Evolutionary conservation across 2,329 filamentous ascomycete species (phyloP), one percentile per base, ranked within the genome.

Genomic region (Ceratocystis diversiconidia): DNA sequence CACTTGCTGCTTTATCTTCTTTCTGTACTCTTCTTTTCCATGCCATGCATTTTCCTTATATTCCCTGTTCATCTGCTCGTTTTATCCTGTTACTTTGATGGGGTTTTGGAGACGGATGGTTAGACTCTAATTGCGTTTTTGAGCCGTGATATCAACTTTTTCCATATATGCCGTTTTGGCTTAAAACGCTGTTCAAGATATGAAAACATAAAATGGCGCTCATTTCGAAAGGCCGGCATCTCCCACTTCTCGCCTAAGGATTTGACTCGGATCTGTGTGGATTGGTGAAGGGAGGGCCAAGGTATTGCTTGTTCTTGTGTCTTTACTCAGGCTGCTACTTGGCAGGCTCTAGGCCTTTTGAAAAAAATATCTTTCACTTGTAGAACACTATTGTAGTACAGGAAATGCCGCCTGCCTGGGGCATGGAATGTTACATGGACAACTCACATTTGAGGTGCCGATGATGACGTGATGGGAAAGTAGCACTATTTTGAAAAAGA

Each of bases 131-230:
- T 67, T 64, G 44, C 44, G 46, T 32, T 63, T 50, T 57, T 50
- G 43, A 64, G 62, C 50, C 32, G 64, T 36, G 65, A 67, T 64
- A 64, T 59, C 46, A 43, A 43, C 8, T 55, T 41, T 32, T 43
- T 63, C 41, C 41, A 50, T 65, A 52, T 41, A 61, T n/a, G 63
- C 36, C 55, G 36, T 52, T 57, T 43, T 61, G 50, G 63, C 43
- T 65, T 59, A n/a, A 50, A 41, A 32, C 46, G 36, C 62, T 64
- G 65, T 70, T 73, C 59, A 71, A 67, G 10, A 52, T 36, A 63
- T 41, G 10, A 36, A 41, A 63, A 61, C 19, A 19, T 36, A 7
- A 3, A 62, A 19, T 32, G 61, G 3, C 12, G 36, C 10, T 17
- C 41, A 28, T 19, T 62, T 46, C 48, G 25, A 22, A 5, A 32